Evolutionary conservation across 768 basidiomycete species (phyloP).

Genomic region (Chalciporus sphaerocephalus): DNA sequence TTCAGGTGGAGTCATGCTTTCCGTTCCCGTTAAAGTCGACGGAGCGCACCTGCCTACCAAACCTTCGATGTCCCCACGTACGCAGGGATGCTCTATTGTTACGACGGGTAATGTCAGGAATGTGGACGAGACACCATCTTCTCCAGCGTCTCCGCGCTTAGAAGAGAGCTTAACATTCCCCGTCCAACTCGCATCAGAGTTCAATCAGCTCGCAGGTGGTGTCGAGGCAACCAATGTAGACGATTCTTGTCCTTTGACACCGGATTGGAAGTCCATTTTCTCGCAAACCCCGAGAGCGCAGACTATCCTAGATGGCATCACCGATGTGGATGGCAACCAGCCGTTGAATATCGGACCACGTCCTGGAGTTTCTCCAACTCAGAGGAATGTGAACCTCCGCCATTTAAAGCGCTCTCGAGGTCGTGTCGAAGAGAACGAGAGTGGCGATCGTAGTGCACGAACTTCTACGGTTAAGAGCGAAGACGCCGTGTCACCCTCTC

Average conservation of each 20-base stretch:
- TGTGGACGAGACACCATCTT: conserved; percentile 1
- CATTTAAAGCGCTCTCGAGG: conserved; percentile 26
- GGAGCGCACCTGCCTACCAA: conserved; percentile 3
- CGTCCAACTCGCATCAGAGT: conserved; percentile 13
- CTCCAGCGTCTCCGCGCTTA: conserved; percentile 11
- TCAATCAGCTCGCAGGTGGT: not conserved
- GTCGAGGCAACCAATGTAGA: not conserved
- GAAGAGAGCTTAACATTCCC: conserved; percentile 8
- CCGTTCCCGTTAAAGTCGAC: not conserved
- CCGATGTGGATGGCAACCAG: conserved; percentile 10
- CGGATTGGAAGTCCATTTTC: conserved; percentile 9
- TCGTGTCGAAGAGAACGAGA: conserved; percentile 24
- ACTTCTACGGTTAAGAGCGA: conserved; percentile 20
- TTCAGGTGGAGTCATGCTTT: conserved; percentile 21
- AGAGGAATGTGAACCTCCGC: conserved; percentile 29
- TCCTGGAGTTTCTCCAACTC: conserved; percentile 20
- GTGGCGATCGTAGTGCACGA: conserved; percentile 28
- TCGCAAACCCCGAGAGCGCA: conserved; percentile 23
- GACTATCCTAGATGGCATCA: conserved; percentile 15
- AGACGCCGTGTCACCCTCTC: not conserved
- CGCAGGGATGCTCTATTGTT: not conserved
- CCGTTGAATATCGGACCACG: conserved; percentile 24
- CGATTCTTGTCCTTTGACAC: not conserved
- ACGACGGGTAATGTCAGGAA: not conserved
- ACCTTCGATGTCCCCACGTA: not conserved